Evolutionary conservation across 1,284 basidiomycete genomes (phyloP).

Genomic region (Malassezia obtusa): DNA sequence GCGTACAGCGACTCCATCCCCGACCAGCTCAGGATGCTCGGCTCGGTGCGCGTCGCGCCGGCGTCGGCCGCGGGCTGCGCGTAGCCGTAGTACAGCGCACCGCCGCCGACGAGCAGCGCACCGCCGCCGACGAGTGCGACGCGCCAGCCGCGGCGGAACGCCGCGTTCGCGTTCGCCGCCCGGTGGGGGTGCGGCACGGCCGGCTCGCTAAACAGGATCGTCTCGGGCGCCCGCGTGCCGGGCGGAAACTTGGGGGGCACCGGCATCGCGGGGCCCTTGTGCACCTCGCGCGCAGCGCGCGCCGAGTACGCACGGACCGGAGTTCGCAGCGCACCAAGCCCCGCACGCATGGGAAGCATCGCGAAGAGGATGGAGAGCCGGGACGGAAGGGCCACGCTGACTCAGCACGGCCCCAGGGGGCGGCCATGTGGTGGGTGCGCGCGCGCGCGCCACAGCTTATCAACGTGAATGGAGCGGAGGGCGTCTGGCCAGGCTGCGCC

Average conservation of each 20-base stretch:
- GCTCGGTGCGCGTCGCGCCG: neutral
- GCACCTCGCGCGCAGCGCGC: neutral
- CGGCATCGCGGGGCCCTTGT: constrained; percentile 4
- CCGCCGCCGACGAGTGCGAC: constrained; percentile 9
- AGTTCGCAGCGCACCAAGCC: neutral
- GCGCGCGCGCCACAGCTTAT: too few species aligned
- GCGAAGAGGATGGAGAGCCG: neutral
- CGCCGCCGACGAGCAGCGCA: constrained; percentile 16
- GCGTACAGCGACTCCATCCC: constrained; percentile 8
- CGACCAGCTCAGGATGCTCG: neutral
- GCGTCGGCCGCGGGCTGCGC: constrained; percentile 28
- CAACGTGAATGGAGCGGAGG: too few species aligned
- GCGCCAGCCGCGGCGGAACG: constrained; percentile 27
- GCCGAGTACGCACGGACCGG: neutral
- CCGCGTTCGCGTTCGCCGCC: constrained; percentile 35
- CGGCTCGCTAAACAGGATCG: constrained; percentile 40
- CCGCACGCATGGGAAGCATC: neutral
- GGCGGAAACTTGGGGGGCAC: constrained; percentile 37
- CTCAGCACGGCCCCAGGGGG: too few species aligned
- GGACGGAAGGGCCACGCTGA: neutral
- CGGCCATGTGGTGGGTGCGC: too few species aligned
- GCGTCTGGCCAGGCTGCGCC: too few species aligned
- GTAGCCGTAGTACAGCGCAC: constrained; percentile 19
- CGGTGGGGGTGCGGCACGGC: constrained; percentile 42
- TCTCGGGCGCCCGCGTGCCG: constrained; percentile 25